These are phyloP conservation scores for Turnera subulata DNA, from an alignment of 345 rosid genomes.

Conservation along the genomic window DNA sequence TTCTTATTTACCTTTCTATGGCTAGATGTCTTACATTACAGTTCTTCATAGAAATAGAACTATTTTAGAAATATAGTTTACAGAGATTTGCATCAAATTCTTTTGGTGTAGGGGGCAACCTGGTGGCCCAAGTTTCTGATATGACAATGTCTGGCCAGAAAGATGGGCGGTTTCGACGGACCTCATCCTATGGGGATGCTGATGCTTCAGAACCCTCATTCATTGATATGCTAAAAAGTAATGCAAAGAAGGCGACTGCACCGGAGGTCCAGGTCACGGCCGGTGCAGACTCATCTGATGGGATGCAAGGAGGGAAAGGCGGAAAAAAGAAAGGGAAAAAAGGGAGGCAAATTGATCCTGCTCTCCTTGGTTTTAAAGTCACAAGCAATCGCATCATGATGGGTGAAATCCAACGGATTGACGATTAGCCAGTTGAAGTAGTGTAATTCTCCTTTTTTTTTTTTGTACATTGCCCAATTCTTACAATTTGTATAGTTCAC, in stretches of 20 bases:
- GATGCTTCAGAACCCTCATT: constrained; percentile 53
- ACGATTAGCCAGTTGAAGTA: constrained; percentile 23
- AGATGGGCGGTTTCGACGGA: constrained; percentile 43
- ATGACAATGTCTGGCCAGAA: constrained; percentile 33
- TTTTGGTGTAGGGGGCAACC: background rate
- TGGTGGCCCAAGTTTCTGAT: constrained; percentile 5
- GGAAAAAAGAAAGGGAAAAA: constrained; percentile 89
- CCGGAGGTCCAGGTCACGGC: background rate
- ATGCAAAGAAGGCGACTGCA: background rate
- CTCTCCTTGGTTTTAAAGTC: constrained; percentile 88
- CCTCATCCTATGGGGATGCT: constrained; percentile 48
- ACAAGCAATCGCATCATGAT: constrained; percentile 89
- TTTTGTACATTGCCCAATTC: background rate
- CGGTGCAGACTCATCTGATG: constrained; percentile 19
- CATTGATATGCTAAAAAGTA: constrained; percentile 64
- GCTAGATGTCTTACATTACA: background rate
- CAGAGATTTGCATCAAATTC: too few species aligned
- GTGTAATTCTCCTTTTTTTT: background rate
- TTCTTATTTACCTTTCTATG: constrained; percentile 3
- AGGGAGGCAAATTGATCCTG: constrained; percentile 82
- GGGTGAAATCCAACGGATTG: constrained; percentile 74
- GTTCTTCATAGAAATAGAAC: background rate
- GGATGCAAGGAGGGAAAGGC: constrained; percentile 25
- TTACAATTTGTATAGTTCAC: too few species aligned
- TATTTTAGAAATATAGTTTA: background rate